Evolutionary conservation across 305 asterid genomes (phyloP).

Genomic region (Fraxinus sp.): DNA sequence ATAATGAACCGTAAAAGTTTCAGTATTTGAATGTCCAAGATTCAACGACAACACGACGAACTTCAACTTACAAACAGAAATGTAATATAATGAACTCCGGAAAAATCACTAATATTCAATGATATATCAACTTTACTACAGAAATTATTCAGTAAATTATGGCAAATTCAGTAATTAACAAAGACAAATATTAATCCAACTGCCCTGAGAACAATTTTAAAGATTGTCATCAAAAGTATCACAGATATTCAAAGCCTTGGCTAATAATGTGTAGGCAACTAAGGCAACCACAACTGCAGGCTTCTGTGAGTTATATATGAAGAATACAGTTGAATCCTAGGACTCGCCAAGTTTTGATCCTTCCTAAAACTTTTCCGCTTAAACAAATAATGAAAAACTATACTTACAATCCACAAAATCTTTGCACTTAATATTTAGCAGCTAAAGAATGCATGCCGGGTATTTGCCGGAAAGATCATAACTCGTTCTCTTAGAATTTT

Average conservation of each 20-base stretch:
- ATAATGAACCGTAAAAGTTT: neutral
- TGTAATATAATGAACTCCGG: neutral
- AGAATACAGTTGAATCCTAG: neutral
- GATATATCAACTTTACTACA: neutral
- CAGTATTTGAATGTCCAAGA: neutral
- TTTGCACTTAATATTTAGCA: neutral
- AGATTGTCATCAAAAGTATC: no score
- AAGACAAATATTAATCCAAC: neutral
- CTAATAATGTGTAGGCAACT: neutral
- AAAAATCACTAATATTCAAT: neutral
- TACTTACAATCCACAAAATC: neutral
- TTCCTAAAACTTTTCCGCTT: neutral
- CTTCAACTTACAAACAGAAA: neutral
- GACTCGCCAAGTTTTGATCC: neutral
- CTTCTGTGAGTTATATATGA: neutral
- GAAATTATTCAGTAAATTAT: neutral
- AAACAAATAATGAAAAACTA: no score
- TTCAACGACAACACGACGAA: neutral
- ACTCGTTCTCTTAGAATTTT: neutral
- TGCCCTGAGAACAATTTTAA: neutral
- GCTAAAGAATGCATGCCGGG: neutral
- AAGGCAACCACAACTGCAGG: neutral
- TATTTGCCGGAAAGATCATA: neutral
- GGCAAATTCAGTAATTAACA: neutral
- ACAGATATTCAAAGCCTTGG: neutral